Base-by-base conservation (phyloP, 148 eudicot genomes). In the Rhododendron williamsianum region DNA sequence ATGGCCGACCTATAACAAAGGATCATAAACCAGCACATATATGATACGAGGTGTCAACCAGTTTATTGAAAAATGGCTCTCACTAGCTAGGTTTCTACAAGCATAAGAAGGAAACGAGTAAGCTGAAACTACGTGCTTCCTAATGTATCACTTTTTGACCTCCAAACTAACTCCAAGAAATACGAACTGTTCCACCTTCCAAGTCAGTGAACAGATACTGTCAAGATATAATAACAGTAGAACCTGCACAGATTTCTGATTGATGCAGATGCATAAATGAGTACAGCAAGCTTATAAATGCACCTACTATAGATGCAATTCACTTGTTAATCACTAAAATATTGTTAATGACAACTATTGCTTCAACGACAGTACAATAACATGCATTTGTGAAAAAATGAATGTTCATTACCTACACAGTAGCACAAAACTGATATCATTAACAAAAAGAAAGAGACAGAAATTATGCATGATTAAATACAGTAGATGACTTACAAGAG, bases 401-500 rank as follows among this genome's bases (percentile, higher is more conserved):
- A 23, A 43, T 9, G 81, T 23, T 45, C 16, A 21, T 77, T 9
- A 16, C 23, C 78, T 18, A 15, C 30, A 77, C 23, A 9, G 30
- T 13, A 9, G 51, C 48, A 23, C 27, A 77, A 41, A 45, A 77
- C 78, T 33, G 2, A 27, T 36, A 36, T 9, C n/a, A 38, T 27
- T 21, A 82, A 76, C 56, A 46, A n/a, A 18, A 76, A 27, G n/a
- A 10, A 72, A 72, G 13, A 69, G 60, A 49, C 52, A 52, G 41
- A 11, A 67, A 25, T 51, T 23, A 35, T 27, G 51, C 18, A 38
- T 27, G 30, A n/a, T 23, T 60, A 80, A 36, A 51, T 72, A 15
- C 86, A 65, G 4, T 65, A 80, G 52, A 82, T 83, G 67, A 88
- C 96, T 93, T 92, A 95, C 99, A 87, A 92, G 90, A 86, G 96